Evolutionary conservation across 257 asterid species (phyloP).

Genomic region (Solanum neorickii): DNA sequence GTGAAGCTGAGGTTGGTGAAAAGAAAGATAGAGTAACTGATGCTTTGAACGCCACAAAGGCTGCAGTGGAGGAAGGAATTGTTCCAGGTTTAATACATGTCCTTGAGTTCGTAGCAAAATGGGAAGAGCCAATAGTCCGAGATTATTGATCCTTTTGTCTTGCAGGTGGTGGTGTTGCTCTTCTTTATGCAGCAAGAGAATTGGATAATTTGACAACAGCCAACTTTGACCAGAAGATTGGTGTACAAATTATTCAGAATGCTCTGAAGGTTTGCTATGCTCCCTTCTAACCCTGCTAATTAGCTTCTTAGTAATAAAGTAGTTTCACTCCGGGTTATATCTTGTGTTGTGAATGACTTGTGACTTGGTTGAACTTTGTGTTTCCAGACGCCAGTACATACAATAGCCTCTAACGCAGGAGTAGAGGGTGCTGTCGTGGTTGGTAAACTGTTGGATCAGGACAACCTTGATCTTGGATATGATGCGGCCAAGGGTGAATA

Average conservation of each 20-base stretch:
- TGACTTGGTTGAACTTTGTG: neutral
- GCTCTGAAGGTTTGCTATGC: constrained; percentile 60
- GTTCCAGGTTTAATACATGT: constrained; percentile 46
- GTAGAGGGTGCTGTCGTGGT: constrained; percentile 96
- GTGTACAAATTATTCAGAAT: constrained; percentile 87
- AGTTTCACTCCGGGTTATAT: no score
- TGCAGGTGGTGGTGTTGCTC: constrained; percentile 89
- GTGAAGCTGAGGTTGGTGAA: constrained; percentile 94
- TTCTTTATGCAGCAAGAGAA: constrained; percentile 74
- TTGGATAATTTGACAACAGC: constrained; percentile 62
- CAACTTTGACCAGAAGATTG: constrained; percentile 86
- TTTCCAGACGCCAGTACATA: constrained; percentile 63
- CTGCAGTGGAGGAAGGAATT: constrained; percentile 97
- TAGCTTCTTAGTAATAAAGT: neutral
- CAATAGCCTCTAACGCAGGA: constrained; percentile 85
- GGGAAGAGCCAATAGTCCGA: neutral
- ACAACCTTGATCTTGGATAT: constrained; percentile 77
- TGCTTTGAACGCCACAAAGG: constrained; percentile 93
- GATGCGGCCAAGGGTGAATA: constrained; percentile 97
- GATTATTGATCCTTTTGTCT: neutral
- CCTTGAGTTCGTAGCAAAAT: neutral
- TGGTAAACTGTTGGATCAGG: constrained; percentile 86
- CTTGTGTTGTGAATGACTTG: neutral
- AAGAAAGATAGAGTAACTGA: constrained; percentile 92
- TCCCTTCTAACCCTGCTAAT: neutral